Evolutionary conservation across 306 rosid species (phyloP), one percentile per base, ranked within the genome.

Genomic region (Lablab purpureus): DNA sequence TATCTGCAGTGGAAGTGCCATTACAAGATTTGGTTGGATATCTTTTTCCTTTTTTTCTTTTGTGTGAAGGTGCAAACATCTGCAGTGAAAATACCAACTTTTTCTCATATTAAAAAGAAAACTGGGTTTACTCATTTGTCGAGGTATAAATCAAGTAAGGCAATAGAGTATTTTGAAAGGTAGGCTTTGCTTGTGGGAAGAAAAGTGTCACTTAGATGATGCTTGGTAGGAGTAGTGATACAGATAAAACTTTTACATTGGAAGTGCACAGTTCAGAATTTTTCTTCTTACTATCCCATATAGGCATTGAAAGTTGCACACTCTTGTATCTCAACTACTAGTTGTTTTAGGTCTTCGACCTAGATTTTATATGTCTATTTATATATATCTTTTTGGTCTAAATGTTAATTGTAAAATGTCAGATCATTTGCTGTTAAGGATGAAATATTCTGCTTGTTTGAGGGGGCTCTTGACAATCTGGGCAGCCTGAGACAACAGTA

Each of bases 381-480:
- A 7, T 43, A 10, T 40, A 40, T 40, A 67, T 36, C 17, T 41
- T 1, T 21, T 66, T 14, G 50, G 23, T 50, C 63, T 60, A 66
- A 67, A 3, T 67, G 25, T 11, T 67, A 78, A 47, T 30, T 79
- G 72, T 40, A 50, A 76, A 79, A 54, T 82, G 69, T 84, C 90
- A 95, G 99, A 75, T 96, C 98, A 60, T 96, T 96, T 72, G 99
- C 97, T 2, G 99, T 89, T 18, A 96, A 96, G 87, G 99, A 96
- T 83, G 99, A 96, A 46, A 81, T 96, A 73, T 96, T 96, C 90
- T 93, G 98, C 87, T 74, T 96, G 88, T 96, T 96, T 76, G 97
- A 89, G 89, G 99, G 99, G 62, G 92, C 87, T 5, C 93, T 96
- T 1, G 99, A 96, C 79, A 96, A 96, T 73, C 82, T 96, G 83